phyloP scores from a whole-genome alignment of 202 grass and related monocot species.

The Hordeum pubiflorum region DNA sequence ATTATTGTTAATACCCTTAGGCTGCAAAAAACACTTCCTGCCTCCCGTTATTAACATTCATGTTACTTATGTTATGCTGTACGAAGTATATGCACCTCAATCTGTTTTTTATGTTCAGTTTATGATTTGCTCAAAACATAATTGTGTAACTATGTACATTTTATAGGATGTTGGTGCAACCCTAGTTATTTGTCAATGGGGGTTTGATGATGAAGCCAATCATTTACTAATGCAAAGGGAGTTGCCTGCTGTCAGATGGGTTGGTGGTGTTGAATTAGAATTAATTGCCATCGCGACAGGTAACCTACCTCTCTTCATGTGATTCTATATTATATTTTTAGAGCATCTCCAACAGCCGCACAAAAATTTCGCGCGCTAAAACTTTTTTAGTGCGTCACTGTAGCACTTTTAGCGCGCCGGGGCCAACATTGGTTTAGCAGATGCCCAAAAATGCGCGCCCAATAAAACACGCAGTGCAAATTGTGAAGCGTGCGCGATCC shows the following conservation, averaged over 20 bases:
- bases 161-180: constrained; percentile 88
- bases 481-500: too few species aligned
- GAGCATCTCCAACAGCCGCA: too few species aligned
- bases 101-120: not conserved
- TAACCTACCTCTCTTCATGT: constrained; percentile 15
- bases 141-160: not conserved
- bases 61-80: not conserved
- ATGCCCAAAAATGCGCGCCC: too few species aligned
- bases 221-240: constrained; percentile 89
- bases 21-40: not conserved
- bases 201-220: constrained; percentile 99
- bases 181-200: constrained; percentile 98
- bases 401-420: too few species aligned
- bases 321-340: not conserved
- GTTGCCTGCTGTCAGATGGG: constrained; percentile 96
- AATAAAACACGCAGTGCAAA: too few species aligned
- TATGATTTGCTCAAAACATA: not conserved
- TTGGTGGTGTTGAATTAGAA: constrained; percentile 98
- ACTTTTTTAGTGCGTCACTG: too few species aligned
- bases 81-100: not conserved
- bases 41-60: not conserved
- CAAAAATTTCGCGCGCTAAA: too few species aligned
- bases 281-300: constrained; percentile 98
- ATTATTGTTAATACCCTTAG: not conserved
- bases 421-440: too few species aligned